These are phyloP conservation scores for Paracoccidioides lutzii DNA, from an alignment of 2,329 filamentous ascomycete species.

Conservation along the genomic window DNA sequence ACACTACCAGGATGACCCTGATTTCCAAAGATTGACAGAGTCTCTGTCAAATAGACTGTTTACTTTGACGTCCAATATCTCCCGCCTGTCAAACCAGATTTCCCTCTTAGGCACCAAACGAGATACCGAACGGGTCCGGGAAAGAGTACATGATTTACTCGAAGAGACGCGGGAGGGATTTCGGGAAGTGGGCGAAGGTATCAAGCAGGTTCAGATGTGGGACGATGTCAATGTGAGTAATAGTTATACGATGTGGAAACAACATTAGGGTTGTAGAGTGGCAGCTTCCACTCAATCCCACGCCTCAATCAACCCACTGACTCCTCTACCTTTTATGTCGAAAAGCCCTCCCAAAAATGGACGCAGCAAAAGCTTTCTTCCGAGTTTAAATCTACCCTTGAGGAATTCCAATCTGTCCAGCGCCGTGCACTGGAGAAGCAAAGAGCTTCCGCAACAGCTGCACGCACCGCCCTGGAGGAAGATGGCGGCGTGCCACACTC, in stretches of 20 bases:
- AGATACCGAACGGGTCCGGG: constrained; percentile 80
- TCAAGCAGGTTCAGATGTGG: constrained; percentile 85
- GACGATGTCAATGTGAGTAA: constrained; percentile 61
- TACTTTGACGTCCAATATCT: constrained; percentile 75
- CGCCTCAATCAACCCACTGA: no score
- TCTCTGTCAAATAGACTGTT: constrained; percentile 81
- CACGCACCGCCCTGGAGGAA: constrained; percentile 64
- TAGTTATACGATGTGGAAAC: neutral
- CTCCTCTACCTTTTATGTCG: no score
- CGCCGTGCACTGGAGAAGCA: constrained; percentile 84
- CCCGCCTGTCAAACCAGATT: constrained; percentile 71
- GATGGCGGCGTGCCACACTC: constrained; percentile 22
- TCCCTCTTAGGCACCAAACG: constrained; percentile 76
- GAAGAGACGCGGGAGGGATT: constrained; percentile 79
- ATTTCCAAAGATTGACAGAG: constrained; percentile 72
- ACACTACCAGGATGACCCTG: constrained; percentile 79
- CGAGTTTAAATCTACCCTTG: constrained; percentile 78
- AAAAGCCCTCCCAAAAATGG: constrained; percentile 84
- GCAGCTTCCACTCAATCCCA: neutral
- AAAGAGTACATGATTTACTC: constrained; percentile 75
- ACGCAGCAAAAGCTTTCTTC: constrained; percentile 89
- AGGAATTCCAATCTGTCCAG: constrained; percentile 88
- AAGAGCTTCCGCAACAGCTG: constrained; percentile 69
- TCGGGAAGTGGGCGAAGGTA: constrained; percentile 80
- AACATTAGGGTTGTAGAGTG: neutral